phyloP scores from a whole-genome alignment of 2,329 filamentous ascomycete genomes.

The Apiospora malaysiana region DNA sequence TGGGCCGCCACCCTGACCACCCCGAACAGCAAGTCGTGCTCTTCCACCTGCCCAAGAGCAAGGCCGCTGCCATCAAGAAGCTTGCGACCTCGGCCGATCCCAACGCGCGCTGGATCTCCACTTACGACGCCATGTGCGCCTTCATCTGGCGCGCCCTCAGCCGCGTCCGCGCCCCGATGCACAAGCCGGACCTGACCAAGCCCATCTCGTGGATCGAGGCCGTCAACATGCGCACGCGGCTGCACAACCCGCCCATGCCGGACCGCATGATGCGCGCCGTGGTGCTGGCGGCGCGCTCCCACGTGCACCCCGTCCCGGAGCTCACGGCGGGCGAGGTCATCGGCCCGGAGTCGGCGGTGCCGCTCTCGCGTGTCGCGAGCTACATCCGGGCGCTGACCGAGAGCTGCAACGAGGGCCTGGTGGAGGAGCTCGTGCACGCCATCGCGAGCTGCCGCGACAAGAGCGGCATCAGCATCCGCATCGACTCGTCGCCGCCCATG shows the following conservation, averaged over 20 bases:
- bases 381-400: slow-evolving; percentile 27
- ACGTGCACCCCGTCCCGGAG: slow-evolving; percentile 15
- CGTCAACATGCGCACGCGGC: slow-evolving; percentile 46
- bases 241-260: slow-evolving; percentile 41
- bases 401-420: slow-evolving; percentile 16
- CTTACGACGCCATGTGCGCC: slow-evolving; percentile 51
- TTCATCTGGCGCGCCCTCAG: slow-evolving; percentile 48
- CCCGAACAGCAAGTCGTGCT: slow-evolving; percentile 37
- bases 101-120: slow-evolving; percentile 48
- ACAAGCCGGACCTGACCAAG: slow-evolving; percentile 37
- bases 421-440: neutral
- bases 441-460: neutral
- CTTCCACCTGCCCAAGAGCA: slow-evolving; percentile 52
- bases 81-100: slow-evolving; percentile 40
- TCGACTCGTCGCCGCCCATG: slow-evolving; percentile 24
- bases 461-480: slow-evolving; percentile 23
- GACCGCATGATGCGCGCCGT: slow-evolving; percentile 45
- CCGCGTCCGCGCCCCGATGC: slow-evolving; percentile 41
- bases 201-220: slow-evolving; percentile 44
- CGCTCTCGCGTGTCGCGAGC: neutral
- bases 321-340: slow-evolving; percentile 23
- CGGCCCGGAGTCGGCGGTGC: neutral
- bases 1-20: slow-evolving; percentile 39
- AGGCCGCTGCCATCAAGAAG: slow-evolving; percentile 46
- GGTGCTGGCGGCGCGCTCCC: slow-evolving; percentile 37